Evolutionary conservation across 169 alveolate genomes (phyloP).

Genomic region (Eimeria sp.): DNA sequence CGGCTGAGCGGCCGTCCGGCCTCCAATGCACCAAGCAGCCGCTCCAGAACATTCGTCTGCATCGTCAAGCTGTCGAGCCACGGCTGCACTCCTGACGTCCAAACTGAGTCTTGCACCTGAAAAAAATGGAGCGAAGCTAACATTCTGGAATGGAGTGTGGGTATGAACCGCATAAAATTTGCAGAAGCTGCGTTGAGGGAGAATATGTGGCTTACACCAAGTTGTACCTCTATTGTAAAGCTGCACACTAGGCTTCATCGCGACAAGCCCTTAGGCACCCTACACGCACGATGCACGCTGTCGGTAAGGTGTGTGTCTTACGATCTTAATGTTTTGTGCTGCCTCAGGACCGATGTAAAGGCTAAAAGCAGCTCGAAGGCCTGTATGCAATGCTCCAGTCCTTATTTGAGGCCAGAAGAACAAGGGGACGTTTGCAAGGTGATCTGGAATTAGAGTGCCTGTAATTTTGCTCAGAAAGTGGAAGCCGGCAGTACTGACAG

Average conservation of each 20-base stretch:
- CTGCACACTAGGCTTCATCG: neutral
- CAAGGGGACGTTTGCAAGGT: conserved; percentile 17
- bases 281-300: neutral
- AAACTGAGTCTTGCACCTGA: conserved; percentile 44
- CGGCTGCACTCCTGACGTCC: conserved; percentile 48
- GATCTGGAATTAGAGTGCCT: conserved; percentile 38
- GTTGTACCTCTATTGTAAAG: neutral
- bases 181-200: neutral
- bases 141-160: neutral
- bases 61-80: conserved; percentile 24
- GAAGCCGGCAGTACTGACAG: conserved; percentile 45
- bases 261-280: neutral
- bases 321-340: conserved; percentile 32
- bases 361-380: conserved; percentile 7
- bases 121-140: neutral
- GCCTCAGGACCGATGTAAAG: conserved; percentile 12
- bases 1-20: conserved; percentile 8
- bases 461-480: conserved; percentile 28
- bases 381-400: conserved; percentile 8
- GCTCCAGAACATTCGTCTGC: conserved; percentile 1
- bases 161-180: neutral
- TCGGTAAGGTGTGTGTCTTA: neutral
- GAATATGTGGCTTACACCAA: neutral
- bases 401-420: conserved; percentile 56
- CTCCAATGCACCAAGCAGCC: neutral